These are phyloP conservation scores for Penicillium odoratum DNA, from an alignment of 495 filamentous ascomycete genomes.

Conservation along the genomic window DNA sequence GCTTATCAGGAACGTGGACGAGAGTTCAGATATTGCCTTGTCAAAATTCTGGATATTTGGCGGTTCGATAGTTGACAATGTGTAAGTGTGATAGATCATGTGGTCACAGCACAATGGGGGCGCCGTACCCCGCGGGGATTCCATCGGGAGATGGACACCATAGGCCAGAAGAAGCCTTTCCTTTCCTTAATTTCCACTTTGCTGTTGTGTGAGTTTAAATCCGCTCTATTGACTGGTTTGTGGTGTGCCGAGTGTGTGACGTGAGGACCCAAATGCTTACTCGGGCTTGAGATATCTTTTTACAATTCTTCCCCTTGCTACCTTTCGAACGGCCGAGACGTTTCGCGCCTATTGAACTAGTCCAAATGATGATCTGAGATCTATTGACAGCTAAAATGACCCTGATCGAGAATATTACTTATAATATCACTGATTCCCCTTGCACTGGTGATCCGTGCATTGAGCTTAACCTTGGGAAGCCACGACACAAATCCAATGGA, in stretches of 20 bases:
- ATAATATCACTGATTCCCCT: not conserved
- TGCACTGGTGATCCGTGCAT: not conserved
- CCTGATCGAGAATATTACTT: not conserved
- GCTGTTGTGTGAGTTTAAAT: not conserved
- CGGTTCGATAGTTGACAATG: not conserved
- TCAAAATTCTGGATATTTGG: not conserved
- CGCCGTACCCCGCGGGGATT: not conserved
- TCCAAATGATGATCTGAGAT: not conserved
- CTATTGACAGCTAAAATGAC: not conserved
- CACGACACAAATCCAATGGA: not conserved
- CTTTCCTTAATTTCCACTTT: not conserved
- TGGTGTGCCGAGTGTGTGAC: not conserved
- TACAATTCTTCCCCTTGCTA: not conserved
- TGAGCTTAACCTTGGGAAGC: not conserved
- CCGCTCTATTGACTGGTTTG: not conserved
- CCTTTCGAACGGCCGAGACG: not conserved
- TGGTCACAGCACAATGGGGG: not conserved
- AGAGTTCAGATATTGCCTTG: not conserved
- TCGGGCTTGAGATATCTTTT: not conserved
- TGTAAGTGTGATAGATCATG: slow-evolving; percentile 6
- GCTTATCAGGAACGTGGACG: not conserved
- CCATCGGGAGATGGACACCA: not conserved
- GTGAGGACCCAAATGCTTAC: not conserved
- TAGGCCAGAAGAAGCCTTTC: not conserved
- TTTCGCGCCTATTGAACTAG: not conserved